These are phyloP conservation scores for Leishmania major DNA, from an alignment of 208 protist genomes.

Conservation along the genomic window DNA sequence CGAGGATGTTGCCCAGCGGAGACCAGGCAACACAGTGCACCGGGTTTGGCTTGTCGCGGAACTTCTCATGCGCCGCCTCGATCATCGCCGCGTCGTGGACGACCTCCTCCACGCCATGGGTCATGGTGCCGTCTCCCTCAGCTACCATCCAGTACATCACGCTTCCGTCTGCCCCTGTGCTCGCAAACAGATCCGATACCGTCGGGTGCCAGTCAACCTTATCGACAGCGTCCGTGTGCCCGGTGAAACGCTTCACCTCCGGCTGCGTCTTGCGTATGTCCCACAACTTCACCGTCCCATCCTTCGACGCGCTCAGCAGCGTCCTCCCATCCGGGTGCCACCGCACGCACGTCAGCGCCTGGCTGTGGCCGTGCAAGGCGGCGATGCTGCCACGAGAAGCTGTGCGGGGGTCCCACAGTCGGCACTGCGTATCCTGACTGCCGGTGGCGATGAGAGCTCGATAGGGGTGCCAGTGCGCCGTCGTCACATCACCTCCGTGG, in stretches of 20 bases:
- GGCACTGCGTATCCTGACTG: constrained; percentile 85
- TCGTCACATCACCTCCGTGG: constrained; percentile 88
- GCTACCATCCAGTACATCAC: constrained; percentile 87
- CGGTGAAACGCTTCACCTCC: constrained; percentile 77
- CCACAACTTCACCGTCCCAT: constrained; percentile 83
- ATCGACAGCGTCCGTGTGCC: constrained; percentile 75
- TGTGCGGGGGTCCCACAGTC: constrained; percentile 88
- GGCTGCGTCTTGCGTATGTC: constrained; percentile 81
- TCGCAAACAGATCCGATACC: constrained; percentile 74
- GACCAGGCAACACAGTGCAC: constrained; percentile 80
- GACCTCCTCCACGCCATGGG: constrained; percentile 63
- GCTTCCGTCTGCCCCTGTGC: constrained; percentile 74
- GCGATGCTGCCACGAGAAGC: constrained; percentile 75
- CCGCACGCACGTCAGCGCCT: constrained; percentile 77
- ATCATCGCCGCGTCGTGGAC: constrained; percentile 62
- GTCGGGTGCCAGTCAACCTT: constrained; percentile 84
- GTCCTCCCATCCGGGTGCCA: constrained; percentile 83
- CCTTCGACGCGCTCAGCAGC: constrained; percentile 81
- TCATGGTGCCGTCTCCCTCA: constrained; percentile 67
- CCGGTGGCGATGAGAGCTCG: constrained; percentile 83
- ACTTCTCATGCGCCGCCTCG: constrained; percentile 80
- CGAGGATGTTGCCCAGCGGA: constrained; percentile 81
- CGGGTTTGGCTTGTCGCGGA: constrained; percentile 80
- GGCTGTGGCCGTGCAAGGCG: constrained; percentile 80
- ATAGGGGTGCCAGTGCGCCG: constrained; percentile 86